These are phyloP conservation scores for Trichosanthes cucumerina DNA, from an alignment of 306 rosid genomes.

Conservation along the genomic window DNA sequence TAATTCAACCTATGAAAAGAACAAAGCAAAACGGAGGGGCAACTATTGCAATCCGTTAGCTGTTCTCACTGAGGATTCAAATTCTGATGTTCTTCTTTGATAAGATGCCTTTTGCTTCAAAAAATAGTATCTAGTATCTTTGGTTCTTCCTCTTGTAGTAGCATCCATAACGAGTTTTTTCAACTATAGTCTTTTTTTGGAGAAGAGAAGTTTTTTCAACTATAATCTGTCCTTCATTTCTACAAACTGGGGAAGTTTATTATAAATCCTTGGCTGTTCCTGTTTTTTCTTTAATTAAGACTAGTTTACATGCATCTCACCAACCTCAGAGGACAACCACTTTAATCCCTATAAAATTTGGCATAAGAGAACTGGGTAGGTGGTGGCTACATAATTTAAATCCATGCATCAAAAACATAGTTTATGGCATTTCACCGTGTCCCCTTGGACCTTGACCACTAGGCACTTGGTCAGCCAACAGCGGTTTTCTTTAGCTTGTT, in stretches of 20 bases:
- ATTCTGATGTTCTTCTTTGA: not conserved
- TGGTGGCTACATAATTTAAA: not conserved
- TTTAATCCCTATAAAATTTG: not conserved
- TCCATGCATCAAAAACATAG: not conserved
- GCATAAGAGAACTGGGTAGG: not conserved
- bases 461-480: not conserved
- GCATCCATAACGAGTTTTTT: not conserved
- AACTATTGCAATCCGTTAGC: not conserved
- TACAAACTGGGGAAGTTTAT: constrained; percentile 1
- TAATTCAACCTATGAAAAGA: not conserved
- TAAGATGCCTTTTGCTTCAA: not conserved
- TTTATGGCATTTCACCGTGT: not conserved
- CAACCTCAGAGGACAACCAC: not conserved
- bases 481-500: not conserved
- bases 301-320: not conserved
- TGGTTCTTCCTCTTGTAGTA: not conserved
- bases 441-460: not conserved
- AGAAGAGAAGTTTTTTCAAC: not conserved
- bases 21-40: not conserved
- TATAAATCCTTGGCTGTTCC: not conserved
- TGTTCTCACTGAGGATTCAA: not conserved
- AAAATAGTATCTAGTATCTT: not conserved
- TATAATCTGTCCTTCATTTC: not conserved
- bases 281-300: not conserved
- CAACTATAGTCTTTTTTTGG: not conserved